Evolutionary conservation across 1,284 basidiomycete species (phyloP).

Genomic region (Malassezia arunalokei): DNA sequence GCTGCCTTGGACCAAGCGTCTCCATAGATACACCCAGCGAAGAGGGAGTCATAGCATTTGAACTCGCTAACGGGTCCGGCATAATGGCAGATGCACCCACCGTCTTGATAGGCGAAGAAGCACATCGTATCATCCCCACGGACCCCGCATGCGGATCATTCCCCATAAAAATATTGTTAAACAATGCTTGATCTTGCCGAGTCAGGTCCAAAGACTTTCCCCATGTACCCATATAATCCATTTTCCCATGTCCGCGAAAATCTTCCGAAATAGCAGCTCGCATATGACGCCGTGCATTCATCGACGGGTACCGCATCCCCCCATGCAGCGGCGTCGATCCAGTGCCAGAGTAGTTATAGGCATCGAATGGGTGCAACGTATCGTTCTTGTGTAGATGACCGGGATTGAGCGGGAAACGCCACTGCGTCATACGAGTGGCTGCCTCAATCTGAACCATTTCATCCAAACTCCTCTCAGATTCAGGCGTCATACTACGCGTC

Average conservation of each 20-base stretch:
- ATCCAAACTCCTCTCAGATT: slow-evolving; percentile 1
- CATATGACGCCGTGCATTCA: slow-evolving; percentile 2
- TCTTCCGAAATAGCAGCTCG: slow-evolving; percentile 14
- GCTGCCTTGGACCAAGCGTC: too few relatives aligned
- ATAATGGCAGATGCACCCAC: too few relatives aligned
- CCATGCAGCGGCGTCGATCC: neutral
- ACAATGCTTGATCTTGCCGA: neutral
- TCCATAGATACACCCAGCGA: too few relatives aligned
- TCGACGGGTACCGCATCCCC: neutral
- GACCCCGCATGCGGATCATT: neutral
- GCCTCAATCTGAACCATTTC: neutral
- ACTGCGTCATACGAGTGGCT: slow-evolving; percentile 5
- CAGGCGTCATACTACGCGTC: slow-evolving; percentile 5
- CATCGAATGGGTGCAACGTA: slow-evolving; percentile 12
- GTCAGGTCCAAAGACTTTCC: neutral
- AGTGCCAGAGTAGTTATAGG: neutral
- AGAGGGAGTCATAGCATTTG: too few relatives aligned
- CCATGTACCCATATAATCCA: neutral
- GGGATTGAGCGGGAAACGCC: slow-evolving; percentile 8
- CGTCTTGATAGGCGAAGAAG: neutral
- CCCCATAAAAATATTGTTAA: neutral
- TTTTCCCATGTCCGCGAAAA: neutral
- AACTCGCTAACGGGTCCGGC: too few relatives aligned
- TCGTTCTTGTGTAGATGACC: neutral
- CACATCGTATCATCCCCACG: neutral